Percentiles rank a stretch among this genome's conserved stretches.
phyloP scores from a whole-genome alignment of 805 yeast species.

The Danielozyma ontarioensis region DNA sequence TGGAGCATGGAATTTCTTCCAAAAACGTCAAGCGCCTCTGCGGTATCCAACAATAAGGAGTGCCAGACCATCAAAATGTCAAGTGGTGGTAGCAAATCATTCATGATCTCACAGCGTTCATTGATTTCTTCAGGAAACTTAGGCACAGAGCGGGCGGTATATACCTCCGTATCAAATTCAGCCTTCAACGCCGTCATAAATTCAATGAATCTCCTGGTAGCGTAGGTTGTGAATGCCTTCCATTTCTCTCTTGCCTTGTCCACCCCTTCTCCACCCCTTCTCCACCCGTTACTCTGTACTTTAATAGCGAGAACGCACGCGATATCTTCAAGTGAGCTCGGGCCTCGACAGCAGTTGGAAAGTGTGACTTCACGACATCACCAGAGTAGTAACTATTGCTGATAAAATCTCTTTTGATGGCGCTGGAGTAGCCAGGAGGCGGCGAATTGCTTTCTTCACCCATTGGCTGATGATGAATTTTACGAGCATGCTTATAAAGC shows the following conservation, averaged over 20 bases:
- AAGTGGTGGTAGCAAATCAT: constrained; percentile 12
- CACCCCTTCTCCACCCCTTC: no score
- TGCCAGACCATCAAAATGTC: constrained; percentile 21
- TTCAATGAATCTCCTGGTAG: constrained; percentile 16
- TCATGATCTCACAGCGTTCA: constrained; percentile 1
- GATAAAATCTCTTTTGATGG: no score
- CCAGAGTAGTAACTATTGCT: no score
- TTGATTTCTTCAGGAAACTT: constrained; percentile 1
- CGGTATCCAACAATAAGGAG: constrained; percentile 10
- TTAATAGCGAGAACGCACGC: constrained; percentile 14
- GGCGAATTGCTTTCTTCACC: no score
- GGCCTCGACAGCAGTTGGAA: no score
- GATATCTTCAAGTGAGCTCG: constrained; percentile 18
- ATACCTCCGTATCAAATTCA: neutral
- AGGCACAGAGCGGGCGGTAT: neutral
- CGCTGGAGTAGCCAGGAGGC: no score
- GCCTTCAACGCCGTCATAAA: constrained; percentile 16
- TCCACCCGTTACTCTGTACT: constrained; percentile 6
- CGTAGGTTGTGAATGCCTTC: constrained; percentile 18
- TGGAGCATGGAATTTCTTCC: neutral
- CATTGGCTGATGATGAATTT: no score
- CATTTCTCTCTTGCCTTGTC: constrained; percentile 10
- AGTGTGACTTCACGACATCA: no score
- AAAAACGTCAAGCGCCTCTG: neutral
- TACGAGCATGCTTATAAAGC: no score